phyloP scores from a whole-genome alignment of 768 basidiomycete genomes.

The Boletus insuetus region DNA sequence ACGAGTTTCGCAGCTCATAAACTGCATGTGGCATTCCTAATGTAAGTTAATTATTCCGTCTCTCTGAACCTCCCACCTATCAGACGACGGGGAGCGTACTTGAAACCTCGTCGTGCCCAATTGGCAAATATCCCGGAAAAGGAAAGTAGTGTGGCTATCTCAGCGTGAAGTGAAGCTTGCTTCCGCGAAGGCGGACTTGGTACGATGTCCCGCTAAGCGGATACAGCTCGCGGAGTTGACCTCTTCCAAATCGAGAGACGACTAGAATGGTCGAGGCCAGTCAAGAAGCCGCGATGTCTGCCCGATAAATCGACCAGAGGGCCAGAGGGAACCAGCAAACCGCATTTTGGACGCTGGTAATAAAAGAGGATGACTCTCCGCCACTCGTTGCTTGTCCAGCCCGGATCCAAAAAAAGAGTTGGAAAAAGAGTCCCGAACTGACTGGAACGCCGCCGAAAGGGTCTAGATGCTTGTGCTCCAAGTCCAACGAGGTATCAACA shows the following conservation, averaged over 20 bases:
- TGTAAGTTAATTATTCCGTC: too few relatives aligned
- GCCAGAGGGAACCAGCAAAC: background rate
- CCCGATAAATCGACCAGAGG: background rate
- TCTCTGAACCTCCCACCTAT: too few relatives aligned
- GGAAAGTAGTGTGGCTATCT: background rate
- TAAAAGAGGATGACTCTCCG: background rate
- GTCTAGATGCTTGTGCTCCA: background rate
- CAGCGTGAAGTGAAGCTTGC: background rate
- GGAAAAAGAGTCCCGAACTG: background rate
- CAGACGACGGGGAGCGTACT: too few relatives aligned
- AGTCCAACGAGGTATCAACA: background rate
- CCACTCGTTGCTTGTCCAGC: background rate
- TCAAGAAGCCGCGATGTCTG: background rate
- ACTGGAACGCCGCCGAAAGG: background rate
- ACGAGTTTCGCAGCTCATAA: too few relatives aligned
- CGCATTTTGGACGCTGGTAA: background rate
- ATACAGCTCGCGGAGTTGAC: constrained; percentile 32
- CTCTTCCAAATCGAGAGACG: constrained; percentile 31
- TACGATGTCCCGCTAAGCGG: constrained; percentile 14
- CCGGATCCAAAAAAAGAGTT: background rate
- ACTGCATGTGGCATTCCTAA: too few relatives aligned
- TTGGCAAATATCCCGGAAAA: background rate
- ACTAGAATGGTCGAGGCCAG: constrained; percentile 11
- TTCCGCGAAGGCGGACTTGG: constrained; percentile 33
- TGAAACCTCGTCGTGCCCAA: too few relatives aligned